Base-by-base conservation (phyloP, 306 rosid species). In the Hippophae gyantsensis region DNA sequence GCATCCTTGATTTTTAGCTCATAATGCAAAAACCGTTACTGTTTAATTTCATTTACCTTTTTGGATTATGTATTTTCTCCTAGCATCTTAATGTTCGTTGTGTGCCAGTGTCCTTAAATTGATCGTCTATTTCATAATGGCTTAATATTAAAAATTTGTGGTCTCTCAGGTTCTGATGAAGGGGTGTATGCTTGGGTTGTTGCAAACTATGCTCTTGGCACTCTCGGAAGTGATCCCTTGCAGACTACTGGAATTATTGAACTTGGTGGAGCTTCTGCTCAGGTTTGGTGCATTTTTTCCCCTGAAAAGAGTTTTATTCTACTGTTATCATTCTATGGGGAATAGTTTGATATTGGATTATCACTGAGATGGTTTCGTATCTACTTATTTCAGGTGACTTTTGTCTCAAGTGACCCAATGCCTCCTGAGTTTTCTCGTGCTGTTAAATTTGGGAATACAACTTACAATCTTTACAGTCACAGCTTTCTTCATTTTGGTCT, bases 401-500 rank as follows among this genome's bases (percentile, higher is more conserved):
- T 93, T 58, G 90, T 88, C 68, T 82, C 97, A 64, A 80, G 72
- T 61, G 99, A 93, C 74, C 72, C 78, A 0, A 27, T 82, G 43
- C 89, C 80, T 42, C 77, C 86, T 3, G 76, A 81, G 76, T 86
- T 84, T 73, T 78, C 80, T 1, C 90, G 68, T 42, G 63, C 75
- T 43, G 74, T 93, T 63, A 74, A 71, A 72, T 71, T 84, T 77
- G 87, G 93, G 61, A 93, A 86, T 71, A 52, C 67, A 55, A 79
- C 94, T 10, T 93, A 88, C 71, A 86, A 71, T 81, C 85, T 93
- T 53, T 93, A 93, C 78, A 84, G 97, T 67, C 93, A 88, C 84
- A 93, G 99, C 86, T 82, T 88, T 74, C 95, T 93, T 69, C 97
- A 93, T 74, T 79, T 71, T 62, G 99, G 99, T 71, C 95, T 80